Evolutionary conservation across 805 yeast species (phyloP).

Genomic region (Kuraishia floccosa): DNA sequence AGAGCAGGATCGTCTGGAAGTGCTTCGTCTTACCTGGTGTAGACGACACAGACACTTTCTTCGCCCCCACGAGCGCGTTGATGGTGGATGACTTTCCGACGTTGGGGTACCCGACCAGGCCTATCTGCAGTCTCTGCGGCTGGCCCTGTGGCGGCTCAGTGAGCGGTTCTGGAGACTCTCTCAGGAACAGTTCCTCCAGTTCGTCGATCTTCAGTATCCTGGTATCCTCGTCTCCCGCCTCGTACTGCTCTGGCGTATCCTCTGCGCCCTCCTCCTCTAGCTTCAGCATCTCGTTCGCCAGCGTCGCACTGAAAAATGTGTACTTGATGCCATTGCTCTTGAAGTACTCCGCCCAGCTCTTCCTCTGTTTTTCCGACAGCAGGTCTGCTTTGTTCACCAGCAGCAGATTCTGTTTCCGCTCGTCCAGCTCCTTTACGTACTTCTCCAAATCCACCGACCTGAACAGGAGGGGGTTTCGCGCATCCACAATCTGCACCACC

Average conservation of each 20-base stretch:
- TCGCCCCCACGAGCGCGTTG: constrained; percentile 91
- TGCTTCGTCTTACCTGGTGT: constrained; percentile 99
- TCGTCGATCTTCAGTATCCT: constrained; percentile 74
- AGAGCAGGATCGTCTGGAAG: constrained; percentile 87
- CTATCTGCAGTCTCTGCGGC: constrained; percentile 69
- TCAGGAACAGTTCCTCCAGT: constrained; percentile 67
- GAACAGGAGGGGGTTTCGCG: constrained; percentile 85
- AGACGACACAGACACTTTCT: constrained; percentile 95
- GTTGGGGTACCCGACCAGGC: constrained; percentile 96
- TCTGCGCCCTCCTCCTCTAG: constrained; percentile 11
- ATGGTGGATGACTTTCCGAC: constrained; percentile 94
- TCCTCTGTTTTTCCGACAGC: constrained; percentile 65
- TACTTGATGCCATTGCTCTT: constrained; percentile 55
- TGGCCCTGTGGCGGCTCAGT: constrained; percentile 41
- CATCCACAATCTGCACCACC: constrained; percentile 95
- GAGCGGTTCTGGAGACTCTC: constrained; percentile 64
- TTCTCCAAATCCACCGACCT: constrained; percentile 76
- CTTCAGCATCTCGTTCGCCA: constrained; percentile 58
- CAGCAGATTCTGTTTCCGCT: constrained; percentile 67
- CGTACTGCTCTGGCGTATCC: constrained; percentile 11
- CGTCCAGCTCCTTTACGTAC: constrained; percentile 69
- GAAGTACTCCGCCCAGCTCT: constrained; percentile 82
- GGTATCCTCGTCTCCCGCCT: constrained; percentile 29
- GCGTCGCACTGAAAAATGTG: constrained; percentile 87
- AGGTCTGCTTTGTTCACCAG: constrained; percentile 92